Evolutionary conservation across 768 basidiomycete genomes (phyloP), one percentile per base, ranked within the genome.

Genomic region (Macrolepiota fuliginosa): DNA sequence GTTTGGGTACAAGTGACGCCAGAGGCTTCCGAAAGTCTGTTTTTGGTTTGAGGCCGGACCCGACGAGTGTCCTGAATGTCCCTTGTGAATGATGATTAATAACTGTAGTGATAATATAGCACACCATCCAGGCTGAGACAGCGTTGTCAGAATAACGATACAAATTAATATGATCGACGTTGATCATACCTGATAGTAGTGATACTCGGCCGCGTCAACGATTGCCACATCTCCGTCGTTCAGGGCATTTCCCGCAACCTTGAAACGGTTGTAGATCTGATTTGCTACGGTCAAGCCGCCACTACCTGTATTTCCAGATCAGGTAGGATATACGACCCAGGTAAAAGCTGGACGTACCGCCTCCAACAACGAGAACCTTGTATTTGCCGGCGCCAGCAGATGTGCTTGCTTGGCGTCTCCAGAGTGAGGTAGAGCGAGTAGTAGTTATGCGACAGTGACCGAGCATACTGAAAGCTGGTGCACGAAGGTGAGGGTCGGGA

Each of bases 351-450:
- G 13, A 76, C 83, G 66, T 69, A 88, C 96, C 96, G 73, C 82
- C 95, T 56, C 96, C 96, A 22, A 98, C 79, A 45, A 98, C 86
- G 27, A 98, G 76, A 36, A 98, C 79, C 75, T 91, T 95, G 78
- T 84, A 92, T 68, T 87, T 90, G 65, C 82, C 76, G 64, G 49
- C 12, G 12, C 76, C 79, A 19, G 74, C 70, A 27, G 71, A 68
- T 12, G 80, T 79, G 64, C 78, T 78, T 24, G 77, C 76, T 61
- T 68, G 57, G 56, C 75, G 70, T 29, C 61, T 64, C 32, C 67
- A 65, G 7, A 63, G 37, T 7, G 57, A 61, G 36, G 57, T 24
- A 19, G 50, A 49, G 11, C 46, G 54, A 9, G 17, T 9, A 29
- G 45, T 10, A 11, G 24, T 22, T 15, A 46, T 22, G 12, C 45